These are phyloP conservation scores for Diatrype stigma DNA, from an alignment of 2,329 filamentous ascomycete genomes.

Conservation along the genomic window DNA sequence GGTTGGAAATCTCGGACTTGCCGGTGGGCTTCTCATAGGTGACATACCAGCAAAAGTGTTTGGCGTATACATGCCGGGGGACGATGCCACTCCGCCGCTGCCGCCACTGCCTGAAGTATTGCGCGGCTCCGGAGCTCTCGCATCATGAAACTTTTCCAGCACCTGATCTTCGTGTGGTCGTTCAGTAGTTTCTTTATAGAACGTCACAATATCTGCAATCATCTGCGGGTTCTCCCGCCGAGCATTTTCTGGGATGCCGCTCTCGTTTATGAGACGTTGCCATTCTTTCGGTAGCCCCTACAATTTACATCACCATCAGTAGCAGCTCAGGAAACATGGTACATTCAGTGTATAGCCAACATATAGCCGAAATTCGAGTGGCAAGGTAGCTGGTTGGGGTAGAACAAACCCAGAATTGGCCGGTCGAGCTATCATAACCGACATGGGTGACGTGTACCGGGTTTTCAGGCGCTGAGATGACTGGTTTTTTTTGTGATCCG, in stretches of 20 bases:
- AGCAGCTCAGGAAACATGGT: neutral
- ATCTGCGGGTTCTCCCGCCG: slow-evolving; percentile 94
- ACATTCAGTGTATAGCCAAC: neutral
- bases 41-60: slow-evolving; percentile 52
- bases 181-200: slow-evolving; percentile 93
- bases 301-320: slow-evolving; percentile 7
- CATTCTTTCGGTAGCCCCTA: slow-evolving; percentile 96
- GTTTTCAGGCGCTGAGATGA: slow-evolving; percentile 97
- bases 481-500: slow-evolving; percentile 80
- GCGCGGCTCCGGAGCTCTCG: slow-evolving; percentile 55
- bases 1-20: slow-evolving; percentile 78
- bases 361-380: slow-evolving; percentile 12
- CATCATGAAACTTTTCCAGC: slow-evolving; percentile 95
- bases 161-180: slow-evolving; percentile 76
- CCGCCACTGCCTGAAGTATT: slow-evolving; percentile 38
- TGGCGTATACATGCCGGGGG: slow-evolving; percentile 50
- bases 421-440: slow-evolving; percentile 92
- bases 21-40: slow-evolving; percentile 70
- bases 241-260: slow-evolving; percentile 93
- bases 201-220: slow-evolving; percentile 91
- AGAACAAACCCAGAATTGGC: slow-evolving; percentile 82
- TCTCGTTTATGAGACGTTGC: slow-evolving; percentile 93
- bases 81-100: slow-evolving; percentile 37
- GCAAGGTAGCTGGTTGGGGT: slow-evolving; percentile 4
- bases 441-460: slow-evolving; percentile 98